phyloP scores from a whole-genome alignment of 2,329 filamentous ascomycete species.

The Alternaria sp. region DNA sequence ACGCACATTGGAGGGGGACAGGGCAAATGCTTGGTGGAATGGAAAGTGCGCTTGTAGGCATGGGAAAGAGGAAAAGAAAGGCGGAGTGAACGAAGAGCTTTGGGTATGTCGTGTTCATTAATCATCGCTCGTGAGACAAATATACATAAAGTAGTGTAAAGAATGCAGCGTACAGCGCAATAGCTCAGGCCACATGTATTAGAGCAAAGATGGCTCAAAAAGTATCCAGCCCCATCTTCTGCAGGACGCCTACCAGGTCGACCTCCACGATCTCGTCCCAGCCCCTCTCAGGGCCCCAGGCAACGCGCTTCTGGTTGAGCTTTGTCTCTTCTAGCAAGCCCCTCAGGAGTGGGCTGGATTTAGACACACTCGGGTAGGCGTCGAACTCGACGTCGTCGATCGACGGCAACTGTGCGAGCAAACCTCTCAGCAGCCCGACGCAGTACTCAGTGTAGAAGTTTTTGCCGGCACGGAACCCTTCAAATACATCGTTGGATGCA shows the following conservation, averaged over 20 bases:
- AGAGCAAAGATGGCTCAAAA: not conserved
- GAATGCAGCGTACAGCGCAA: not conserved
- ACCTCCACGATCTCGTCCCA: constrained; percentile 60
- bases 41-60: not conserved
- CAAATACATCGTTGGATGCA: constrained; percentile 68
- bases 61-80: not conserved
- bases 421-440: constrained; percentile 62
- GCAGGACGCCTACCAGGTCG: constrained; percentile 36
- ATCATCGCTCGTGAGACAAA: not conserved
- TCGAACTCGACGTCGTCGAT: constrained; percentile 72
- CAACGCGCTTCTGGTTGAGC: constrained; percentile 61
- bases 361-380: constrained; percentile 71
- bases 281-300: constrained; percentile 72
- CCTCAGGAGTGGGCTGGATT: constrained; percentile 69
- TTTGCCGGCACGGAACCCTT: constrained; percentile 70
- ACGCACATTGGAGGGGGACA: no score
- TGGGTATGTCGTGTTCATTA: not conserved
- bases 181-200: not conserved
- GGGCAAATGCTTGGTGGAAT: not conserved
- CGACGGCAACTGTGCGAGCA: constrained; percentile 66
- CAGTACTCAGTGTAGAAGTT: constrained; percentile 77
- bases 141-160: not conserved
- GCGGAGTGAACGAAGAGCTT: not conserved
- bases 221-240: constrained; percentile 30
- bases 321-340: constrained; percentile 64